These are phyloP conservation scores for Phlebiopsis flavidoalba DNA, from an alignment of 768 basidiomycete species.

Conservation along the genomic window DNA sequence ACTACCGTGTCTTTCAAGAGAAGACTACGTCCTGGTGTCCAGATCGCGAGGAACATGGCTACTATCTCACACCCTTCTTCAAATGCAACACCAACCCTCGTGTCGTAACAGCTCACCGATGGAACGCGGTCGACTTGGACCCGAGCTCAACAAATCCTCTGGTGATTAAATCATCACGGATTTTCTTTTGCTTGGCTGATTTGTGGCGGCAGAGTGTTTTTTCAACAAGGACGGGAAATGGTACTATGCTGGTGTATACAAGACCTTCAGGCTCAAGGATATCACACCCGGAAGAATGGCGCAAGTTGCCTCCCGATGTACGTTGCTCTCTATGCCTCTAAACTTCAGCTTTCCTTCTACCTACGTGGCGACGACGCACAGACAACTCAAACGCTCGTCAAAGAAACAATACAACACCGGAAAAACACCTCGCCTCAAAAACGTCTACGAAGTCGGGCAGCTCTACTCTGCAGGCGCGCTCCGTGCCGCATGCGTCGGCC, in stretches of 20 bases:
- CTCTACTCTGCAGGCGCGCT: slow-evolving; percentile 71
- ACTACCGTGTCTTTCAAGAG: slow-evolving; percentile 64
- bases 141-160: slow-evolving; percentile 55
- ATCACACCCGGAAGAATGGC: slow-evolving; percentile 67
- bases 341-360: neutral
- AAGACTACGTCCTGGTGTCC: slow-evolving; percentile 74
- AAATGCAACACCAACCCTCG: slow-evolving; percentile 79
- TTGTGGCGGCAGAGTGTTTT: slow-evolving; percentile 58
- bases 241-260: slow-evolving; percentile 83
- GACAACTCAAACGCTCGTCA: slow-evolving; percentile 63
- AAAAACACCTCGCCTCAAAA: slow-evolving; percentile 78
- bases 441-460: slow-evolving; percentile 68
- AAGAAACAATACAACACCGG: slow-evolving; percentile 63
- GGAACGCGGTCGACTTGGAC: slow-evolving; percentile 60
- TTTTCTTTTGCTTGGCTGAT: neutral
- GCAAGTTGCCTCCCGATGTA: slow-evolving; percentile 60
- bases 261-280: slow-evolving; percentile 58
- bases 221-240: slow-evolving; percentile 76
- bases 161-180: slow-evolving; percentile 33
- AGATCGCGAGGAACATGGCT: slow-evolving; percentile 79
- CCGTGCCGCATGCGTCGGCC: slow-evolving; percentile 64
- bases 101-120: slow-evolving; percentile 70
- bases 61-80: slow-evolving; percentile 66
- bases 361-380: slow-evolving; percentile 20
- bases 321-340: slow-evolving; percentile 1